Conservation (phyloP, 83 land plant species). For the Thuja plicata region DNA sequence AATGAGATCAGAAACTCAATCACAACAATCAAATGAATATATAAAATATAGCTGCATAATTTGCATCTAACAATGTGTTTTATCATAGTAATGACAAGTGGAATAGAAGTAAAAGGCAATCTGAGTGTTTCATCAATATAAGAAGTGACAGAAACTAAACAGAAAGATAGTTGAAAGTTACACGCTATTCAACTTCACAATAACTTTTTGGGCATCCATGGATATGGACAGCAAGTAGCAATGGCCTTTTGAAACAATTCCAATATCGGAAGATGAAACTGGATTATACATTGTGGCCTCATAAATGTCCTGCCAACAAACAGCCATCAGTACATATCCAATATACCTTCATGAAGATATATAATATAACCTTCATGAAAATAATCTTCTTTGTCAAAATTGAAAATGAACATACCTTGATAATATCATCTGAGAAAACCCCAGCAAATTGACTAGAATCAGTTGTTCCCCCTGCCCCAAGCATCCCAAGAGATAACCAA, state of each 20-base stretch:
- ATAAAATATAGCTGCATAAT: not conserved
- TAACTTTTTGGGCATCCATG: slow-evolving; percentile 45
- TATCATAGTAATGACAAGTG: not conserved
- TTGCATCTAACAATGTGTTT: not conserved
- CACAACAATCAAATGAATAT: not conserved
- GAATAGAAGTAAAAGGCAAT: not conserved
- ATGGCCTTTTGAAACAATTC: slow-evolving; percentile 35
- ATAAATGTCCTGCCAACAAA: slow-evolving; percentile 71
- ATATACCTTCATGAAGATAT: slow-evolving; percentile 1
- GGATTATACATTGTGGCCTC: slow-evolving; percentile 88
- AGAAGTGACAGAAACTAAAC: not conserved
- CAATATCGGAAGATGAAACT: slow-evolving; percentile 21
- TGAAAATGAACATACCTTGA: slow-evolving; percentile 60
- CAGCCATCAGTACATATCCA: slow-evolving; percentile 1
- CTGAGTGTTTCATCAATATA: not conserved
- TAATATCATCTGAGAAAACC: slow-evolving; percentile 88
- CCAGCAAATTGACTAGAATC: slow-evolving; percentile 82
- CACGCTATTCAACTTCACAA: slow-evolving; percentile 51
- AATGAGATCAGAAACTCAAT: not conserved
- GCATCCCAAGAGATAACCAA: slow-evolving; percentile 92
- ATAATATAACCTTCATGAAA: not conserved
- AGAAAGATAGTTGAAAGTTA: slow-evolving; percentile 17
- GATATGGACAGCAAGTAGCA: slow-evolving; percentile 42
- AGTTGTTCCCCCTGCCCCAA: slow-evolving; percentile 87
- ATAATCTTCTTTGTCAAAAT: not conserved